Evolutionary conservation across 106 monocot genomes (phyloP), one percentile per base, ranked within the genome.

Genomic region (Dactylorhiza incarnata): DNA sequence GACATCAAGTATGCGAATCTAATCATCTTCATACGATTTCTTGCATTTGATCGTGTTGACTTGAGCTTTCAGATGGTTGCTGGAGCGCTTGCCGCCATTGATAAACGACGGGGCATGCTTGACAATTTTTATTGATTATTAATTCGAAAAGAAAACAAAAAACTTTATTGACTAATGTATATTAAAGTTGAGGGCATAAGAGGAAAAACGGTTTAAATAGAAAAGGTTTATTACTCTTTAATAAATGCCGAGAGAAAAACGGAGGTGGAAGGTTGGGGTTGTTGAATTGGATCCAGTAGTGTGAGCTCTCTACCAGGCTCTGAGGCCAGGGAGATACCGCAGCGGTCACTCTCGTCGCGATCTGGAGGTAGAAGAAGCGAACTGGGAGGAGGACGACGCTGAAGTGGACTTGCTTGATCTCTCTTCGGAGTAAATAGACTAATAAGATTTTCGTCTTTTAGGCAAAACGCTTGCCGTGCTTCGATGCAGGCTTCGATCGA

Each of bases 261-360:
- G 43, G 68, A 11, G 15, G 66, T 15, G 43, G 68, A 68, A 12
- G 68, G 9, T 14, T 43, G 37, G 16, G 20, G 68, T 68, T 43
- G 68, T 68, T 68, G 68, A 68, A 68, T 37, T 68, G 43, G 44
- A 68, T 68, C 59, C 26, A 61, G 23, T 61, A 61, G 20, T 20
- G 16, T 24, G 20, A 24, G 23, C 61, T 23, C 23, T 13, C 23
- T 24, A 17, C 22, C 9, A 61, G 61, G 19, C 37, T 37, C n/a
- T n/a, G 22, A 22, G 59, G 22, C n/a, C 0, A 59, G 20, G 5
- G 59, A n/a, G n/a, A 22, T 59, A 20, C 59, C 59, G 11, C 52
- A 14, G n/a, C 20, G 19, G 4, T 22, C 23, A 8, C 61, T 14
- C 2, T 54, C 54, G 5, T 54, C 3, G 15, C 11, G n/a, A 54